Percentiles rank a stretch among this genome's conserved stretches.
Evolutionary conservation across 257 asterid genomes (phyloP).

Genomic region (Solanum pennellii): DNA sequence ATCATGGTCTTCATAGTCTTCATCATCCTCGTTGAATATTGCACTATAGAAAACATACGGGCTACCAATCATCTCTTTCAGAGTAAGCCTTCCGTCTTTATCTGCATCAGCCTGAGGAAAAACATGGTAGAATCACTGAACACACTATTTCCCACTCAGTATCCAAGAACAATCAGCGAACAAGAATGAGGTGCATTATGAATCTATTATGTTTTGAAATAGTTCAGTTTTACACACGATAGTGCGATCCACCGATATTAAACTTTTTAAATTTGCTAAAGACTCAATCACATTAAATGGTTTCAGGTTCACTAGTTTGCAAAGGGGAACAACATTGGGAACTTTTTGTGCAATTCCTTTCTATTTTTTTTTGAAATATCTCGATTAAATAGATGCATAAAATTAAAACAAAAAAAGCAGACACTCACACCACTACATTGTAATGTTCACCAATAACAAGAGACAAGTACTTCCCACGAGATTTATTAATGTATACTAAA

Average conservation of each 20-base stretch:
- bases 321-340: not conserved
- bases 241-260: not conserved
- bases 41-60: slow-evolving; percentile 93
- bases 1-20: slow-evolving; percentile 61
- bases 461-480: not conserved
- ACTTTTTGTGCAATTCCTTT: not conserved
- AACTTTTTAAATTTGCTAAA: not conserved
- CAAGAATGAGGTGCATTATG: not conserved
- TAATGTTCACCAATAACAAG: not conserved
- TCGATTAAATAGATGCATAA: not conserved
- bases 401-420: not conserved
- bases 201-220: not conserved
- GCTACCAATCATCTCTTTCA: slow-evolving; percentile 77
- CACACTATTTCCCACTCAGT: not conserved
- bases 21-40: slow-evolving; percentile 72
- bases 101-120: slow-evolving; percentile 73
- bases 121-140: not conserved
- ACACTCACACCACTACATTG: not conserved
- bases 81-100: slow-evolving; percentile 70
- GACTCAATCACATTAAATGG: not conserved
- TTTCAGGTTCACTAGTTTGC: not conserved
- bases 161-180: not conserved
- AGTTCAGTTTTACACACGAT: not conserved
- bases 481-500: not conserved
- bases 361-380: not conserved